Evolutionary conservation across 2,329 filamentous ascomycete genomes (phyloP), one percentile per base, ranked within the genome.

Genomic region (Trichothecium sympodiale): DNA sequence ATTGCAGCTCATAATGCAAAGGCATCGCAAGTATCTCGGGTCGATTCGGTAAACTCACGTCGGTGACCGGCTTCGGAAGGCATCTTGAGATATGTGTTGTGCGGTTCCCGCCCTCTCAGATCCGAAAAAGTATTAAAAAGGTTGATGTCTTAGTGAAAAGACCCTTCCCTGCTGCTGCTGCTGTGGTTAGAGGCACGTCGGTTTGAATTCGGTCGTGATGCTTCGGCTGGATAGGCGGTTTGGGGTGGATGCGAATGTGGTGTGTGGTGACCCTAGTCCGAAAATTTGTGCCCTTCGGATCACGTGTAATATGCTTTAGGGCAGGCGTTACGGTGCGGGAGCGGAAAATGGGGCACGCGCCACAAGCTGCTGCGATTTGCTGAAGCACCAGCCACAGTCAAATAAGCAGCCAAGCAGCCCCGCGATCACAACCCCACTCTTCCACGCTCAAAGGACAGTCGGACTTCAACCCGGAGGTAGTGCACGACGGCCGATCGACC

Each of bases 51-150:
- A 5, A 50, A 83, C 83, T 83, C 70, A 89, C 83, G 73, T 82
- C 83, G 78, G 79, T 88, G 82, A 69, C 83, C 83, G 62, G 80
- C 73, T 77, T 85, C 82, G 61, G 83, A 80, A 82, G 81, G 77
- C 83, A 91, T 91, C 66, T 76, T 87, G 80, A 69, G 61, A 55
- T 54, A 48, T 64, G 55, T 54, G 53, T 46, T 64, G 20, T 25
- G 55, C 52, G 53, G 49, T 56, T 57, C 58, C 56, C 57, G 54
- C 56, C 57, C 62, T 63, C 62, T 64, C 60, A 25, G 20, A 25
- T 25, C 20, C 20, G 20, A 10, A 59, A 61, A 54, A 56, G n/a
- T 58, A 64, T 57, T 60, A 54, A 57, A n/a, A 52, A 49, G 56
- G 52, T 54, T 56, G 51, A 54, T 56, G 59, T 63, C 61, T 62